phyloP scores from a whole-genome alignment of 2,329 filamentous ascomycete species.

The Aspergillus sp. region DNA sequence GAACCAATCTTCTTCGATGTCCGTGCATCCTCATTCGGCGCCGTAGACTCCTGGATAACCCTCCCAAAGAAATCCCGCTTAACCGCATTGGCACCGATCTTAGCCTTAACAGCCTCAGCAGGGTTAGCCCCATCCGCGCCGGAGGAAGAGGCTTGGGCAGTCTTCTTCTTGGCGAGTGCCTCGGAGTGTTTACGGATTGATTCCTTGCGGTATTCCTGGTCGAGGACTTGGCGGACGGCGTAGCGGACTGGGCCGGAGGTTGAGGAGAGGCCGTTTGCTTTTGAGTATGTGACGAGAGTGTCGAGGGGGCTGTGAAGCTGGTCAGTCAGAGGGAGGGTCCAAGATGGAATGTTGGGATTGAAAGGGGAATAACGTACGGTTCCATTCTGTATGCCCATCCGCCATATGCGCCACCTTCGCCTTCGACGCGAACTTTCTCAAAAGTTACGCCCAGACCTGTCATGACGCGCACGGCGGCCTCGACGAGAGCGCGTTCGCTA shows the following conservation, averaged over 20 bases:
- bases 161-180: conserved; percentile 46
- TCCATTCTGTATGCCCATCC: conserved; percentile 94
- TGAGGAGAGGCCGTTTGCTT: conserved; percentile 42
- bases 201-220: conserved; percentile 83
- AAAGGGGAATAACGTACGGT: conserved; percentile 64
- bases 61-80: conserved; percentile 89
- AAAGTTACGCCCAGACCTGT: conserved; percentile 80
- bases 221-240: conserved; percentile 88
- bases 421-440: conserved; percentile 78
- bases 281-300: conserved; percentile 68
- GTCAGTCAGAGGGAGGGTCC: conserved; percentile 3
- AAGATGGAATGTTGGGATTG: background rate
- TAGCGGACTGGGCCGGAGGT: conserved; percentile 78
- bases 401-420: conserved; percentile 62
- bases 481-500: conserved; percentile 78
- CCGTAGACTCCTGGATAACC: conserved; percentile 56
- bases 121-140: conserved; percentile 37
- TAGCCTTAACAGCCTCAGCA: conserved; percentile 30
- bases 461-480: conserved; percentile 79
- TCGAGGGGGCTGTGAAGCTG: conserved; percentile 66
- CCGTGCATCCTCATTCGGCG: conserved; percentile 37
- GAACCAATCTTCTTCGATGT: conserved; percentile 22
- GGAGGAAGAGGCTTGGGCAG: conserved; percentile 32
- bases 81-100: conserved; percentile 46
- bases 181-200: conserved; percentile 68